These are phyloP conservation scores for Trametes hirsuta DNA, from an alignment of 1,284 basidiomycete species.

Conservation along the genomic window DNA sequence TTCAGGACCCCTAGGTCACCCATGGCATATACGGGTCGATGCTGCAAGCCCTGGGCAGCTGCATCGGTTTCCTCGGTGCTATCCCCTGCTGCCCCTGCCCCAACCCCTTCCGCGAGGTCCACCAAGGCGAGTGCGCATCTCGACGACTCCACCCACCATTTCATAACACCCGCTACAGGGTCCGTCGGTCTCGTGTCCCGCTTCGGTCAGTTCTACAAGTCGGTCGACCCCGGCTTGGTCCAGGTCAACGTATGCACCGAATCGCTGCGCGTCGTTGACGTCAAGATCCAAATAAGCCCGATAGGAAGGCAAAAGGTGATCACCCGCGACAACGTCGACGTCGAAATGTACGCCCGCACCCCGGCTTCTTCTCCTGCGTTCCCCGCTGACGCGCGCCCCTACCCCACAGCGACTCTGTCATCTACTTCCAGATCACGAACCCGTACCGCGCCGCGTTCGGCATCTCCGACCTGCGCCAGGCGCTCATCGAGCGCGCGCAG, in stretches of 20 bases:
- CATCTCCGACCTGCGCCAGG: slow-evolving; percentile 86
- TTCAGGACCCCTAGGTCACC: slow-evolving; percentile 48
- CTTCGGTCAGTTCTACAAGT: slow-evolving; percentile 94
- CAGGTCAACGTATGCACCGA: slow-evolving; percentile 95
- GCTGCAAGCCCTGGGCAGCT: slow-evolving; percentile 66
- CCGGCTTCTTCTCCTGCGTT: background rate
- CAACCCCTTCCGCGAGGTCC: slow-evolving; percentile 79
- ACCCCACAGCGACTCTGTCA: slow-evolving; percentile 74
- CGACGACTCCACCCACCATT: slow-evolving; percentile 7
- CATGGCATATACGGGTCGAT: slow-evolving; percentile 88
- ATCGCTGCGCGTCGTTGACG: slow-evolving; percentile 81
- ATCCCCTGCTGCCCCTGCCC: slow-evolving; percentile 86
- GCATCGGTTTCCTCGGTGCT: slow-evolving; percentile 72
- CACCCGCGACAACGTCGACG: slow-evolving; percentile 88
- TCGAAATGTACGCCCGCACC: slow-evolving; percentile 65
- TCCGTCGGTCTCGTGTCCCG: slow-evolving; percentile 90
- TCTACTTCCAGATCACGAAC: slow-evolving; percentile 88
- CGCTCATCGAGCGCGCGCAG: slow-evolving; percentile 92
- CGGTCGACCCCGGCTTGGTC: slow-evolving; percentile 91
- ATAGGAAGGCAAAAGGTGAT: slow-evolving; percentile 89
- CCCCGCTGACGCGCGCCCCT: slow-evolving; percentile 11
- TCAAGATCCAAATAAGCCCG: slow-evolving; percentile 90
- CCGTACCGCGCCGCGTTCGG: slow-evolving; percentile 93
- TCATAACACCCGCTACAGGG: slow-evolving; percentile 44
- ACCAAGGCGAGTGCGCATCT: slow-evolving; percentile 59